These are phyloP conservation scores for Paramarasmius palmivorus DNA, from an alignment of 1,284 basidiomycete species.

Conservation along the genomic window DNA sequence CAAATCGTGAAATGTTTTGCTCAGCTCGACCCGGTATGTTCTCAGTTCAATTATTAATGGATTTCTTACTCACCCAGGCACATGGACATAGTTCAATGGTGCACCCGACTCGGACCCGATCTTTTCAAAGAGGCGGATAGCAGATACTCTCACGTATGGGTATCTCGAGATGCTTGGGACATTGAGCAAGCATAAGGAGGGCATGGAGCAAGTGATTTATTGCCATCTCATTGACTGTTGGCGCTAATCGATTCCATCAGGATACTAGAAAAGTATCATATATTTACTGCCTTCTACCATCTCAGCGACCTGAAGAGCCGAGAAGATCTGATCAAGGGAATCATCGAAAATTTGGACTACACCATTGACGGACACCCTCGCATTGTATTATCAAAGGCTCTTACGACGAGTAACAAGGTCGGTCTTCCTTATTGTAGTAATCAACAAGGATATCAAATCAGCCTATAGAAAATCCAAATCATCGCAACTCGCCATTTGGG, in stretches of 20 bases:
- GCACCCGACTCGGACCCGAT: conserved; percentile 74
- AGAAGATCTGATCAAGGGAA: conserved; percentile 89
- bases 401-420: conserved; percentile 90
- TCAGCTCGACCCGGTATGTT: conserved; percentile 86
- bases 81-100: conserved; percentile 56
- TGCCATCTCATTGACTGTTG: background rate
- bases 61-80: background rate
- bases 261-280: conserved; percentile 86
- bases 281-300: conserved; percentile 95
- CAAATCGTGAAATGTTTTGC: conserved; percentile 89
- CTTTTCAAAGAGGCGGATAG: conserved; percentile 83
- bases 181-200: conserved; percentile 85
- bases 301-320: conserved; percentile 88
- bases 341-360: conserved; percentile 93
- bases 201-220: conserved; percentile 77
- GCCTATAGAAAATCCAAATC: conserved; percentile 76
- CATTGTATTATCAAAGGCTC: conserved; percentile 88
- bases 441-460: background rate
- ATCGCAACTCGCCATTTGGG: conserved; percentile 90
- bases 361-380: conserved; percentile 88
- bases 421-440: conserved; percentile 11
- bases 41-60: background rate
- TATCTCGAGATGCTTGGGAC: conserved; percentile 97
- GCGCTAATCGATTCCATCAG: conserved; percentile 38
- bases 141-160: conserved; percentile 85